Evolutionary conservation across 2,329 filamentous ascomycete genomes (phyloP).

Genomic region (Fusarium redolens): DNA sequence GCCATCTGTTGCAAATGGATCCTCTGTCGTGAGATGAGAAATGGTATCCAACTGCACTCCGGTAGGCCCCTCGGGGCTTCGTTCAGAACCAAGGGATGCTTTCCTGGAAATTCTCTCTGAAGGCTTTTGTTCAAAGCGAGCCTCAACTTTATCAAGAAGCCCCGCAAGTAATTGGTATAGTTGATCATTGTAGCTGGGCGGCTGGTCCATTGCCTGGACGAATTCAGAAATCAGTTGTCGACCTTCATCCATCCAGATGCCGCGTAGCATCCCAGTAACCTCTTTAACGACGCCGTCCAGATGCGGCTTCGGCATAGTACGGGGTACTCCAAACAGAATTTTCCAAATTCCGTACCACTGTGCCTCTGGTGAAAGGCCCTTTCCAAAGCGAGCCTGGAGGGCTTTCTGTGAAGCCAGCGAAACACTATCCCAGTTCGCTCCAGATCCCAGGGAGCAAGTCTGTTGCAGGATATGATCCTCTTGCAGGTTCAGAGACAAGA

Average conservation of each 20-base stretch:
- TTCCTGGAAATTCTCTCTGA: rapidly evolving
- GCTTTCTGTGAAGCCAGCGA: neutral
- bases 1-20: no score
- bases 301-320: neutral
- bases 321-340: neutral
- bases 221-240: rapidly evolving
- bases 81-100: neutral
- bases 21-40: no score
- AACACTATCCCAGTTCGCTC: rapidly evolving
- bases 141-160: neutral
- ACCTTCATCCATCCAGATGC: neutral
- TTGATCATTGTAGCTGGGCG: neutral
- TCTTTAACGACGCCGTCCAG: neutral
- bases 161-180: neutral
- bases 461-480: neutral
- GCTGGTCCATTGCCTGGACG: rapidly evolving
- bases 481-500: rapidly evolving
- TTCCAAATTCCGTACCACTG: neutral
- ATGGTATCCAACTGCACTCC: neutral
- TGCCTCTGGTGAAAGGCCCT: rapidly evolving
- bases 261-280: neutral
- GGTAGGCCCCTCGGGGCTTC: rapidly evolving
- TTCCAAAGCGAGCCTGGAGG: rapidly evolving
- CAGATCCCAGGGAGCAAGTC: rapidly evolving
- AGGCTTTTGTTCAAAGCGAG: neutral